These are phyloP conservation scores for Diaporthe aspalathi DNA, from an alignment of 2,329 filamentous ascomycete genomes.

Conservation along the genomic window DNA sequence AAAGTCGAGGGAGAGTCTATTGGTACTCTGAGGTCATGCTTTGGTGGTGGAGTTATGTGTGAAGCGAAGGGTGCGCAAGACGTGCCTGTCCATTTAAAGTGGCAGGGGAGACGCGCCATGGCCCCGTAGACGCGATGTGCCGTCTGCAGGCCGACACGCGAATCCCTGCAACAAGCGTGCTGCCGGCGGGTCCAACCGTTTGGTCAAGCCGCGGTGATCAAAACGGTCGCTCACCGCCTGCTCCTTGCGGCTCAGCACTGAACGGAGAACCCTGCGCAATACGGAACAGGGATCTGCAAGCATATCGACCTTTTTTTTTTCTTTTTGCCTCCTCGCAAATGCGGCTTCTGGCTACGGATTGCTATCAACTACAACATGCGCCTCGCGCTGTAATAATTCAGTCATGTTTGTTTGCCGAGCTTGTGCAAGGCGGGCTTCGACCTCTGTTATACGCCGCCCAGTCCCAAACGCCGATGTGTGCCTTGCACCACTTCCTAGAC, in stretches of 20 bases:
- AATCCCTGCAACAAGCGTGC: constrained; percentile 34
- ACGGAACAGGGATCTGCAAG: constrained; percentile 5
- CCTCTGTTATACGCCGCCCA: constrained; percentile 38
- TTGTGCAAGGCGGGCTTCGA: constrained; percentile 48
- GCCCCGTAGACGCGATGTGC: constrained; percentile 33
- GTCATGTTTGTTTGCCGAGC: constrained; percentile 55
- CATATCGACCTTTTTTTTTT: constrained; percentile 6
- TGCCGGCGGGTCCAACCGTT: constrained; percentile 15
- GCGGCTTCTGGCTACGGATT: not conserved
- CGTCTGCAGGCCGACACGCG: constrained; percentile 29
- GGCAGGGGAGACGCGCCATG: constrained; percentile 37
- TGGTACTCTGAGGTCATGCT: constrained; percentile 26
- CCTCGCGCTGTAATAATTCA: not conserved
- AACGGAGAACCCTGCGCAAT: not conserved
- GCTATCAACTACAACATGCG: constrained; percentile 13
- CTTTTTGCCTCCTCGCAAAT: not conserved
- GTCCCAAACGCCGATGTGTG: constrained; percentile 35
- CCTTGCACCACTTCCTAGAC: constrained; percentile 32
- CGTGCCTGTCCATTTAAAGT: constrained; percentile 37
- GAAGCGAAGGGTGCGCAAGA: constrained; percentile 28
- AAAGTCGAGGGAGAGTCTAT: constrained; percentile 7
- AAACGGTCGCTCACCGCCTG: constrained; percentile 27
- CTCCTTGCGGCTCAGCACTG: not conserved
- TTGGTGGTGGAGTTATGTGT: constrained; percentile 32
- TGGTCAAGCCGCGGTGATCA: not conserved